A percentile compares a stretch with the other conserved stretches of the same genome.
Conservation (phyloP, 1,139 yeast species). For the Kurtzmaniella quercitrusa region DNA sequence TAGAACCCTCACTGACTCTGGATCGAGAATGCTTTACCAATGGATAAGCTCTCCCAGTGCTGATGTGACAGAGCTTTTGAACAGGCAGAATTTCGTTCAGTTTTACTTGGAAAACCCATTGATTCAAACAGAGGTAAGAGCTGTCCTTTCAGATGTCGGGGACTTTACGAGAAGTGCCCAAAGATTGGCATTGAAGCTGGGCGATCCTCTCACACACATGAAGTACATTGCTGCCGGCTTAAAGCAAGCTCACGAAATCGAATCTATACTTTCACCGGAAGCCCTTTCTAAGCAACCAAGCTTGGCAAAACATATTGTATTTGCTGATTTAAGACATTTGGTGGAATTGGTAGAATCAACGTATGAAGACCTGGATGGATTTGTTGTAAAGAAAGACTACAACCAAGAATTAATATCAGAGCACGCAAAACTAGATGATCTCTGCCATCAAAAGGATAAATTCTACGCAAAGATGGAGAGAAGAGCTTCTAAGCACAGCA, state of each 20-base stretch:
- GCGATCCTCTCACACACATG: conserved; percentile 30
- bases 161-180: conserved; percentile 39
- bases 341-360: conserved; percentile 27
- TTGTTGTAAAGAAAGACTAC: conserved; percentile 27
- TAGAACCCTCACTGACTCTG: conserved; percentile 76
- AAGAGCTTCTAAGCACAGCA: conserved; percentile 22
- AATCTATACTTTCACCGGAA: conserved; percentile 17
- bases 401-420: conserved; percentile 20
- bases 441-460: conserved; percentile 21
- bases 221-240: conserved; percentile 31
- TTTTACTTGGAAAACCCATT: conserved; percentile 41
- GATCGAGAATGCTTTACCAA: conserved; percentile 67
- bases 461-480: conserved; percentile 18
- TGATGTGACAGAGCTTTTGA: conserved; percentile 47
- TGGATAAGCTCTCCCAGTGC: conserved; percentile 85
- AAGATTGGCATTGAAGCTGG: conserved; percentile 31
- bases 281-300: conserved; percentile 10
- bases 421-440: conserved; percentile 29
- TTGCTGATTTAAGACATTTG: conserved; percentile 14
- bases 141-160: conserved; percentile 24
- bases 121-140: conserved; percentile 26
- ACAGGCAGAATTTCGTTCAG: conserved; percentile 61
- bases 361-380: conserved; percentile 13
- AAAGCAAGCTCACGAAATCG: conserved; percentile 21
- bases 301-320: conserved; percentile 5